These are phyloP conservation scores for Fusarium nygamai DNA, from an alignment of 2,329 filamentous ascomycete species.

Conservation along the genomic window DNA sequence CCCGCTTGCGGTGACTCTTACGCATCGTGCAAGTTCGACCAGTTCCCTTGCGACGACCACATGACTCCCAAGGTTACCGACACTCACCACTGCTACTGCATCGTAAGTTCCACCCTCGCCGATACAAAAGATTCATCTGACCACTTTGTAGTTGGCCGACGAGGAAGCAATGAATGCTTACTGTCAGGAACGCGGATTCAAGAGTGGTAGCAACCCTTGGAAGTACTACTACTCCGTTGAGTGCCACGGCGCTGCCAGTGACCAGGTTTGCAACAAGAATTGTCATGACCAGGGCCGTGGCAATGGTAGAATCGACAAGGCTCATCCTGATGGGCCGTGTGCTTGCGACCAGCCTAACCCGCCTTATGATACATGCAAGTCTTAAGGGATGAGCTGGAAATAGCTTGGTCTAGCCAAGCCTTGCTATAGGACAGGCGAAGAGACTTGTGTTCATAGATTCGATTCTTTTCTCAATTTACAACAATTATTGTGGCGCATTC, in stretches of 20 bases:
- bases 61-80: background rate
- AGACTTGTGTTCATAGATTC: fast-evolving
- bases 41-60: background rate
- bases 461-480: background rate
- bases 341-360: background rate
- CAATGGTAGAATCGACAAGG: background rate
- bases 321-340: background rate
- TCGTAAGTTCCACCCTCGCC: fast-evolving
- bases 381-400: background rate
- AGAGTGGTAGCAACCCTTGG: background rate
- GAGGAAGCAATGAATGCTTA: background rate
- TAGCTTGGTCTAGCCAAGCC: too few relatives aligned
- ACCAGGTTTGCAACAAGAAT: background rate
- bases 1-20: background rate
- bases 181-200: background rate
- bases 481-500: fast-evolving
- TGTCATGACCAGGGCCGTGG: background rate
- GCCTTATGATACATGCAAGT: background rate
- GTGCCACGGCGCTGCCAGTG: background rate
- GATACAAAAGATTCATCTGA: fast-evolving
- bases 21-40: background rate
- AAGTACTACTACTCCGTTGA: background rate
- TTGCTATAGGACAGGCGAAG: fast-evolving
- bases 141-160: fast-evolving
- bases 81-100: background rate